A percentile compares a stretch with the other conserved stretches of the same genome.
phyloP scores from a whole-genome alignment of 306 rosid species.

The Luffa acutangula region DNA sequence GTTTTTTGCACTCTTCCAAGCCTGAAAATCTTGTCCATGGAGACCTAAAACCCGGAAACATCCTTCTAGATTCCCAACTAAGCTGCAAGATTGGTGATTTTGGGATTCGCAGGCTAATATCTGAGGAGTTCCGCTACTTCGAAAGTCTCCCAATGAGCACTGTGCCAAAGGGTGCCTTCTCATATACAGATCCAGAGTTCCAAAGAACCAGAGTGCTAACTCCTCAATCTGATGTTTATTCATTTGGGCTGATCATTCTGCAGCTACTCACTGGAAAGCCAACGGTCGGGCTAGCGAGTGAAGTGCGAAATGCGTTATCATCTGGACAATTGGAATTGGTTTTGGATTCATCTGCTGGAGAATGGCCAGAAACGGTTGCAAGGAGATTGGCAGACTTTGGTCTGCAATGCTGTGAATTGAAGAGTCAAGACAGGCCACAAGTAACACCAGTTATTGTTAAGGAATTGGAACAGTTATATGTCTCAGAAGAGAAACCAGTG shows the following conservation, averaged over 20 bases:
- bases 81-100: conserved; percentile 77
- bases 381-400: conserved; percentile 48
- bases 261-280: conserved; percentile 65
- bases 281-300: conserved; percentile 42
- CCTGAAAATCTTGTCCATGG: conserved; percentile 75
- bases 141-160: conserved; percentile 37
- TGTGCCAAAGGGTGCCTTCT: conserved; percentile 53
- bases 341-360: conserved; percentile 64
- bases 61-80: conserved; percentile 53
- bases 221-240: conserved; percentile 62
- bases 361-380: conserved; percentile 55
- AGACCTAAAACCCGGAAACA: conserved; percentile 55
- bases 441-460: conserved; percentile 63
- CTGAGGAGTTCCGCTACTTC: conserved; percentile 46
- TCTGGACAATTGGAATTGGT: conserved; percentile 38
- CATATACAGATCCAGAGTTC: conserved; percentile 63
- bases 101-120: conserved; percentile 54
- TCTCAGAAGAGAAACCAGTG: conserved; percentile 55
- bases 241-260: conserved; percentile 67
- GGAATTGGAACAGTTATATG: conserved; percentile 58
- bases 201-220: conserved; percentile 54
- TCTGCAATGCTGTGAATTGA: conserved; percentile 62
- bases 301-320: conserved; percentile 46
- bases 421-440: conserved; percentile 53
- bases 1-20: conserved; percentile 71